These are phyloP conservation scores for Botryotinia convoluta DNA, from an alignment of 2,329 filamentous ascomycete genomes.

Conservation along the genomic window DNA sequence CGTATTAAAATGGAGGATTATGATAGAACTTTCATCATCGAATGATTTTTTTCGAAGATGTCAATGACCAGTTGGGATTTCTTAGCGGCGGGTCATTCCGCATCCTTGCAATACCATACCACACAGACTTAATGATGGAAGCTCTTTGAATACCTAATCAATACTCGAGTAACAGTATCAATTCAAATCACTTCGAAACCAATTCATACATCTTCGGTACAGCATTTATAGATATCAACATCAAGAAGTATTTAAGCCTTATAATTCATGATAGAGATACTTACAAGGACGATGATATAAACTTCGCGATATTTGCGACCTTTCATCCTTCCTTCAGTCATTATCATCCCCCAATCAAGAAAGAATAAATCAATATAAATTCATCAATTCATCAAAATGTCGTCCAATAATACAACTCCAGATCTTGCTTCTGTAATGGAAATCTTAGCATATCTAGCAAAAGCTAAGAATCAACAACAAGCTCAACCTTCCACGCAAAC, in stretches of 20 bases:
- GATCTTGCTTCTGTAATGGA: slow-evolving; percentile 38
- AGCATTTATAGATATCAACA: neutral
- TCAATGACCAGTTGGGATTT: slow-evolving; percentile 26
- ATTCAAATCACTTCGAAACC: no score
- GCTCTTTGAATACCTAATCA: neutral
- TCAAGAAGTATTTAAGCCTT: neutral
- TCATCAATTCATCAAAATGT: slow-evolving; percentile 24
- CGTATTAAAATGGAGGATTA: slow-evolving; percentile 26
- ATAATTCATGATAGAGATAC: neutral
- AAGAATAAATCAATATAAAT: neutral
- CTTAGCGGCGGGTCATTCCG: slow-evolving; percentile 30
- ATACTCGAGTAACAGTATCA: neutral
- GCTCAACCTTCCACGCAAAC: slow-evolving; percentile 26
- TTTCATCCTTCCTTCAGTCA: neutral
- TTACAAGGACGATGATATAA: neutral
- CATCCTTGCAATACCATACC: slow-evolving; percentile 18
- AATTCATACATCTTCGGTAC: neutral
- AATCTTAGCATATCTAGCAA: slow-evolving; percentile 34
- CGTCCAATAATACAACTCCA: slow-evolving; percentile 32
- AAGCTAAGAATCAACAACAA: slow-evolving; percentile 23
- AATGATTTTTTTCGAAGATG: slow-evolving; percentile 30
- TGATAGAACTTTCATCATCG: slow-evolving; percentile 19
- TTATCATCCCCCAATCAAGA: neutral
- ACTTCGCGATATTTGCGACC: neutral
- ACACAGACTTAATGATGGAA: neutral